A percentile compares a stretch with the other conserved stretches of the same genome.
Conservation (phyloP, 352 stramenopile species). For the Phytopythium helicoides region DNA sequence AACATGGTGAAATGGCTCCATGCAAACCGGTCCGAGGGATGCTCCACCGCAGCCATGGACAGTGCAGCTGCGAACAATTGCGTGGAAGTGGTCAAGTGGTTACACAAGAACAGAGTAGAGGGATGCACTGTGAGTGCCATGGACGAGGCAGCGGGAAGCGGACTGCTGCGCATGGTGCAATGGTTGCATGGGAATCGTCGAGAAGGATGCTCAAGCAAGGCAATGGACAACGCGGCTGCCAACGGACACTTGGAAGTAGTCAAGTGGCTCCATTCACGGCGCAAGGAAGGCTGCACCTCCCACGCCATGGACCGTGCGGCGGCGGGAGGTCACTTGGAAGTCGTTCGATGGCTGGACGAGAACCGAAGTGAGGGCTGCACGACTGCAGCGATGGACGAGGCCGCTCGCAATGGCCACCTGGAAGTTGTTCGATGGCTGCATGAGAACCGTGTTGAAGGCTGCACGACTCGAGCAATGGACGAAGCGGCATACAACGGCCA, state of each 20-base stretch:
- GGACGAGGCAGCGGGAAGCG: constrained; percentile 21
- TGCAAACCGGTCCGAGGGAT: constrained; percentile 19
- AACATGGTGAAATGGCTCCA: constrained; percentile 32
- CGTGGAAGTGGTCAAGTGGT: constrained; percentile 24
- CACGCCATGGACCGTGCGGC: constrained; percentile 5
- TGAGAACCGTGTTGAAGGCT: constrained; percentile 3
- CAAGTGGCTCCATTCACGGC: constrained; percentile 16
- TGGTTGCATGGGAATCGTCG: constrained; percentile 32
- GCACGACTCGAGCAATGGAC: constrained; percentile 3
- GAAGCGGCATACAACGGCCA: constrained; percentile 1
- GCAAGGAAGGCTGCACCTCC: constrained; percentile 17
- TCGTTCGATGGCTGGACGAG: constrained; percentile 15
- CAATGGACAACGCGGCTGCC: constrained; percentile 24
- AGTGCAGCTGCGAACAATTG: constrained; percentile 18
- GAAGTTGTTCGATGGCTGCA: constrained; percentile 8
- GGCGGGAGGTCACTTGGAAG: not conserved
- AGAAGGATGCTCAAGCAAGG: constrained; percentile 27
- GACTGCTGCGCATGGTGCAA: constrained; percentile 24
- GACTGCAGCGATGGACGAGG: constrained; percentile 1
- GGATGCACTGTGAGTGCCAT: constrained; percentile 31
- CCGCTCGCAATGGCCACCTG: constrained; percentile 4
- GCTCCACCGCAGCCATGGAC: constrained; percentile 20
- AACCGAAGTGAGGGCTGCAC: constrained; percentile 7
- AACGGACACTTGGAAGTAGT: constrained; percentile 10
- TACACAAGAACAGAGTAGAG: constrained; percentile 18